Base-by-base conservation (phyloP, 1,284 basidiomycete species). In the Microbotryum lychnidis-dioicae region DNA sequence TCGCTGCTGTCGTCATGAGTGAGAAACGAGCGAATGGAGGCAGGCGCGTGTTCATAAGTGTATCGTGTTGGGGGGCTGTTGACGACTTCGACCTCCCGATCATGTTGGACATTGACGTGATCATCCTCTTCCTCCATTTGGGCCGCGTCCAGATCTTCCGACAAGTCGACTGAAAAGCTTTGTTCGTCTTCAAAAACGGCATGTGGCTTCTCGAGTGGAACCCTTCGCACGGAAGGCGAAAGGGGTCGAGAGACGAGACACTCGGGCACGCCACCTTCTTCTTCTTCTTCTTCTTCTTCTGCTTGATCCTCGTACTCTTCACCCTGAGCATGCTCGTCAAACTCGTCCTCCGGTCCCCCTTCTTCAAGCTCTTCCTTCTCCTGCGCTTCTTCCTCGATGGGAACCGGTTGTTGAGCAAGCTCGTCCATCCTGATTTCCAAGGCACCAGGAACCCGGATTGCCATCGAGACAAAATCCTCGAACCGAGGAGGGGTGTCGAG, bases 401-500 rank as follows among this genome's bases (percentile, higher is more conserved):
- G 20, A 46, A 50, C 10, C 25, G 21, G 3, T n/a, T 21, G 4
- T 16, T 23, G 52, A 33, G 54, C 56, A 25, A 57, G 37, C 7
- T 56, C 42, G 50, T 56, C 29, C 12, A 54, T 37, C 27, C 45
- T n/a, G 16, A 51, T 29, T 42, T 33, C 56, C 25, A 45, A 23
- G 3, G 60, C 48, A 2, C 33, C 52, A 1, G 60, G 64, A 7
- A 63, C 25, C 1, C 62, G 56, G 1, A 67, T 45, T 29, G 56
- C 44, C 2, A 51, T 58, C 2, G 55, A 52, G 14, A 51, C 29
- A 7, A 61, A 57, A 14, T 27, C 10, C 31, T 62, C 58, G 20
- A 64, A 21, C 10, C 60, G 42, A 1, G 60, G 59, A 42, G 66
- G 64, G 12, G 67, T 68, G 23, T 66, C 64, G 29, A 68, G 54